Conservation (phyloP, 1,284 basidiomycete genomes). For the Papiliotrema flavescens region DNA sequence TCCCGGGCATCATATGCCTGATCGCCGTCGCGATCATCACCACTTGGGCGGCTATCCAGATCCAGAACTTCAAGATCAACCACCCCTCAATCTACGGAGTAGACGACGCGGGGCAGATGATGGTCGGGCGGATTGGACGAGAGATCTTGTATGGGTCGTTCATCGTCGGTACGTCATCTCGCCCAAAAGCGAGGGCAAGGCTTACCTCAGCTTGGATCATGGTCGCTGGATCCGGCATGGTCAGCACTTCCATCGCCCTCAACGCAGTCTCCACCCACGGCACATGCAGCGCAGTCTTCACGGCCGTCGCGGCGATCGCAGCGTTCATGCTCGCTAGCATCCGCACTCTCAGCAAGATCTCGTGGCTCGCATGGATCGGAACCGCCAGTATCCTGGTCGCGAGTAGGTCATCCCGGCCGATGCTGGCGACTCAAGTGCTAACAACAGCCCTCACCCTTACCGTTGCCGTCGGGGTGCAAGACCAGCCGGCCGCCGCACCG, state of each 20-base stretch:
- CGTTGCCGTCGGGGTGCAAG: slow-evolving; percentile 46
- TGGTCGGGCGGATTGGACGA: slow-evolving; percentile 30
- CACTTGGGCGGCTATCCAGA: slow-evolving; percentile 32
- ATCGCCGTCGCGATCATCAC: slow-evolving; percentile 36
- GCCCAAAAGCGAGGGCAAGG: background rate
- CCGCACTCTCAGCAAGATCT: slow-evolving; percentile 44
- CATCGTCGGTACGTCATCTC: slow-evolving; percentile 15
- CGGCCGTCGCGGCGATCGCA: slow-evolving; percentile 35
- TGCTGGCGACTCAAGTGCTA: background rate
- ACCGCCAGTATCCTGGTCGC: slow-evolving; percentile 34
- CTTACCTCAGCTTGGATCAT: slow-evolving; percentile 9
- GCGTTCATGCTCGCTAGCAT: slow-evolving; percentile 36
- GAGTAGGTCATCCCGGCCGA: background rate
- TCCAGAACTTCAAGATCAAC: slow-evolving; percentile 39
- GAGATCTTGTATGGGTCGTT: slow-evolving; percentile 30
- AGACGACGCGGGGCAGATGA: slow-evolving; percentile 30
- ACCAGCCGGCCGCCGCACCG: slow-evolving; percentile 35
- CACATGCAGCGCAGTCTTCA: slow-evolving; percentile 45
- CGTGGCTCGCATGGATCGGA: slow-evolving; percentile 45
- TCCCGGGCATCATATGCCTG: slow-evolving; percentile 40
- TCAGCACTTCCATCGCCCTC: slow-evolving; percentile 45
- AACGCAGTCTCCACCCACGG: slow-evolving; percentile 47
- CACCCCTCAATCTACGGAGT: slow-evolving; percentile 35
- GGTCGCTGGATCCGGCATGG: slow-evolving; percentile 30
- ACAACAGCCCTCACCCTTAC: slow-evolving; percentile 39